phyloP scores from a whole-genome alignment of 768 basidiomycete species.

The Leccinum rimulosum region DNA sequence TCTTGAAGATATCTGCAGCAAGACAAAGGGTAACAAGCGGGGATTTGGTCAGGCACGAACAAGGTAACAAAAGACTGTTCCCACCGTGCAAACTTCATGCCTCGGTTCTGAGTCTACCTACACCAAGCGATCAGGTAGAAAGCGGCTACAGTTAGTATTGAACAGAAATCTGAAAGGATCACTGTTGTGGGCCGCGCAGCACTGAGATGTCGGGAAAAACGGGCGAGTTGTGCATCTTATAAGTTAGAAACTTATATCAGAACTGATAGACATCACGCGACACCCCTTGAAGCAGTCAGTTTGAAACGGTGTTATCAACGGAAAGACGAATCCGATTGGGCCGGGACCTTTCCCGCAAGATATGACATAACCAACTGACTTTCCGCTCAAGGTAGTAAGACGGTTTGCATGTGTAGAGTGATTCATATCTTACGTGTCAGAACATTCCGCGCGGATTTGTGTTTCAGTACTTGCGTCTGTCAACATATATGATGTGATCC shows the following conservation, averaged over 20 bases:
- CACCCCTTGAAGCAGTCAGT: slow-evolving; percentile 1
- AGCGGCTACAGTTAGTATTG: neutral
- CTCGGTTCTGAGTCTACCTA: neutral
- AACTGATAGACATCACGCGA: slow-evolving; percentile 1
- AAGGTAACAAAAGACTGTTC: neutral
- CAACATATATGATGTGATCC: slow-evolving; percentile 49
- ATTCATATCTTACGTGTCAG: neutral
- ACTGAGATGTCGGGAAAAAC: slow-evolving; percentile 8
- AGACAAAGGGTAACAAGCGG: neutral
- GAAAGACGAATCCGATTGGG: neutral
- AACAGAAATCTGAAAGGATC: neutral
- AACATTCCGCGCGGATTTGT: neutral
- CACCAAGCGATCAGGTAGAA: neutral
- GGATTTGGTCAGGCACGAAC: neutral
- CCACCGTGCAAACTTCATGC: slow-evolving; percentile 64
- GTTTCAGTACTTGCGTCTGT: neutral
- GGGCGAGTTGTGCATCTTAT: slow-evolving; percentile 14
- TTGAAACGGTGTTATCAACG: slow-evolving; percentile 15
- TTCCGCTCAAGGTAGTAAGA: neutral
- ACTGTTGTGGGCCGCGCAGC: neutral
- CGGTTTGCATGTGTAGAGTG: neutral
- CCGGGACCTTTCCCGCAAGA: neutral
- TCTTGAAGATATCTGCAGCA: slow-evolving; percentile 58
- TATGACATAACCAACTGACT: slow-evolving; percentile 1
- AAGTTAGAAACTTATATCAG: neutral